Percentiles rank a stretch among this genome's conserved stretches.
These are phyloP conservation scores for Sporormia fimetaria DNA, from an alignment of 495 filamentous ascomycete genomes.

Conservation along the genomic window DNA sequence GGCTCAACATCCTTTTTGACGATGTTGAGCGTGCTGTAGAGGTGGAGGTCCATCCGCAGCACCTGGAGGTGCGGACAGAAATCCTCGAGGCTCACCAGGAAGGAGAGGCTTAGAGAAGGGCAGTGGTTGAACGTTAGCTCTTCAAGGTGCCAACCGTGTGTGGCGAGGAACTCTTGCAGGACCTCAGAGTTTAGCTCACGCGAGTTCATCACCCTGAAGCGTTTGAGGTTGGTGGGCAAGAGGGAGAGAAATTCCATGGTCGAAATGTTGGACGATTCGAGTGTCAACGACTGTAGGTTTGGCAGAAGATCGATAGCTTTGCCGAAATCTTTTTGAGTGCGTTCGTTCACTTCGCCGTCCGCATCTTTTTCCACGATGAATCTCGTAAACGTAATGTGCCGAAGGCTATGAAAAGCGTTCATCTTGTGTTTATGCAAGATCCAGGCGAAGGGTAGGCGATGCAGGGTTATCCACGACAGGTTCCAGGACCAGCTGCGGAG, in stretches of 20 bases:
- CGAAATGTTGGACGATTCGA: conserved; percentile 56
- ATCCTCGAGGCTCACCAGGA: conserved; percentile 47
- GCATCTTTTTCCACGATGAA: conserved; percentile 35
- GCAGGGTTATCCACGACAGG: conserved; percentile 49
- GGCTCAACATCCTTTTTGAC: conserved; percentile 56
- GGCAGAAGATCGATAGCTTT: conserved; percentile 49
- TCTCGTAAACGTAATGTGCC: conserved; percentile 53
- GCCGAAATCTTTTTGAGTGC: conserved; percentile 40
- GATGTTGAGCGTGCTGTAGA: conserved; percentile 42
- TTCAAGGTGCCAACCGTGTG: conserved; percentile 50
- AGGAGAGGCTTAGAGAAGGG: conserved; percentile 59
- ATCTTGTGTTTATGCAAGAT: conserved; percentile 46
- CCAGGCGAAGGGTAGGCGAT: conserved; percentile 35
- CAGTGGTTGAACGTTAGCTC: conserved; percentile 64
- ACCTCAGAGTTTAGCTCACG: conserved; percentile 49
- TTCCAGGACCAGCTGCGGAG: conserved; percentile 75
- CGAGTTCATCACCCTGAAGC: conserved; percentile 64
- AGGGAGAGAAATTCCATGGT: conserved; percentile 47
- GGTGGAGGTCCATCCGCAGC: conserved; percentile 63
- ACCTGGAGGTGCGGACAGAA: conserved; percentile 57
- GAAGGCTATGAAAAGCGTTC: conserved; percentile 48
- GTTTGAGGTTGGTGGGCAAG: conserved; percentile 51
- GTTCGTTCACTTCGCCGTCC: not conserved
- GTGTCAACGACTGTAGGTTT: conserved; percentile 48
- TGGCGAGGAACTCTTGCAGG: conserved; percentile 48